Conservation (phyloP, 768 basidiomycete genomes). For the Panaeolus cyanescens region DNA sequence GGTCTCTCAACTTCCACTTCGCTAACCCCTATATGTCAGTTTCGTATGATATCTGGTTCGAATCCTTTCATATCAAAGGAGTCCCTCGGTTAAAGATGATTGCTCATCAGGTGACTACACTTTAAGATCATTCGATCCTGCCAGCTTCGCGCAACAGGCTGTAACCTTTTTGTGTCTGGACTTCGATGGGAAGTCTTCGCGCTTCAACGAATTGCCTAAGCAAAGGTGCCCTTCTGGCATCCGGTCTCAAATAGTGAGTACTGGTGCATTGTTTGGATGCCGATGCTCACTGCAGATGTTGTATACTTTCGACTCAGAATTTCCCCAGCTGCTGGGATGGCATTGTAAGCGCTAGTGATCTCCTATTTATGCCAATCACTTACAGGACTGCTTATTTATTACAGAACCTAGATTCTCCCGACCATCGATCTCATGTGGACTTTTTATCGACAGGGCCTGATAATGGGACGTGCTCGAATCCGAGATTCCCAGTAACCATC, state of each 20-base stretch:
- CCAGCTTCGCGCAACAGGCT: slow-evolving; percentile 36
- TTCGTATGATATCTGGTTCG: slow-evolving; percentile 41
- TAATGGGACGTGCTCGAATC: slow-evolving; percentile 38
- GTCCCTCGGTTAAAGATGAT: neutral
- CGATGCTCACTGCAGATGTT: neutral
- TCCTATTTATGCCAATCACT: neutral
- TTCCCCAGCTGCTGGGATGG: slow-evolving; percentile 41
- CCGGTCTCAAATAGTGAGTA: slow-evolving; percentile 36
- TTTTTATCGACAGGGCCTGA: slow-evolving; percentile 43
- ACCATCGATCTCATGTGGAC: slow-evolving; percentile 41
- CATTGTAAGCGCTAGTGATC: slow-evolving; percentile 19
- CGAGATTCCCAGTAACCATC: slow-evolving; percentile 36
- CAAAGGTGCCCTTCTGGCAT: slow-evolving; percentile 35
- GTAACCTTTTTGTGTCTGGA: slow-evolving; percentile 42
- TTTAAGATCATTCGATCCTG: slow-evolving; percentile 31
- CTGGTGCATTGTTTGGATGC: neutral
- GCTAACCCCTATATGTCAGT: slow-evolving; percentile 18
- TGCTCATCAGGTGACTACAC: slow-evolving; percentile 29
- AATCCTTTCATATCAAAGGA: too few relatives aligned
- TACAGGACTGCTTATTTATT: slow-evolving; percentile 8
- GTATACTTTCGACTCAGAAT: slow-evolving; percentile 14
- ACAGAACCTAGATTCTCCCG: slow-evolving; percentile 38
- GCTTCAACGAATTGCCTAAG: slow-evolving; percentile 30
- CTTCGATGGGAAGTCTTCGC: slow-evolving; percentile 31
- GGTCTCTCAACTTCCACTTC: neutral